These are phyloP conservation scores for Russula olivacea DNA, from an alignment of 768 basidiomycete species.

Conservation along the genomic window DNA sequence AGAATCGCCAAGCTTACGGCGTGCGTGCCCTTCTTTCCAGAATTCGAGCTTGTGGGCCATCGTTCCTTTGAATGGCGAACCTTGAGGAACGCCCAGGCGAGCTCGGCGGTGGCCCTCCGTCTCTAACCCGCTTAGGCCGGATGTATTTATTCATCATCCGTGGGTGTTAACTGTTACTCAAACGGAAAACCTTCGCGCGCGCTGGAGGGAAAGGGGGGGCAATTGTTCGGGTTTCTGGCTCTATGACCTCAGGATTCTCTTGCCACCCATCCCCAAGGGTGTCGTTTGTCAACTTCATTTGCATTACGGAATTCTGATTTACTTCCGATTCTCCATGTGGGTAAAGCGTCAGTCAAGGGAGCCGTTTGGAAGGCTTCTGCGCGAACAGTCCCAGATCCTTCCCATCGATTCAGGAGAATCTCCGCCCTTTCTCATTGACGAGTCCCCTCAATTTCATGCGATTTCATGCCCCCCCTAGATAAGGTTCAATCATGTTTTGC, in stretches of 20 bases:
- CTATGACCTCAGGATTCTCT: background rate
- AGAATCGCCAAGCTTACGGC: conserved; percentile 21
- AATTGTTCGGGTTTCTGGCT: background rate
- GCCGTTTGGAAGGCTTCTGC: conserved; percentile 14
- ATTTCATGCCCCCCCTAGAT: conserved; percentile 19
- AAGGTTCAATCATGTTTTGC: conserved; percentile 28
- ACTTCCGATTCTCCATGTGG: conserved; percentile 25
- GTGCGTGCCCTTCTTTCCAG: conserved; percentile 23
- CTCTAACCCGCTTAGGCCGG: background rate
- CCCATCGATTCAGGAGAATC: conserved; percentile 23
- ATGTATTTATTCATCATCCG: background rate
- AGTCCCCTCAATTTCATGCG: conserved; percentile 22
- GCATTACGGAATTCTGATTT: conserved; percentile 26
- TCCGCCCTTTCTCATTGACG: conserved; percentile 18
- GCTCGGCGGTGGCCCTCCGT: conserved; percentile 14
- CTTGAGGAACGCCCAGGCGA: conserved; percentile 5
- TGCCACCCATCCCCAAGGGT: background rate
- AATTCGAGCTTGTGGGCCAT: conserved; percentile 13
- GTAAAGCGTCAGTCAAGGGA: conserved; percentile 17
- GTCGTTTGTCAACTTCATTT: conserved; percentile 22
- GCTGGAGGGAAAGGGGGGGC: background rate
- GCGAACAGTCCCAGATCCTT: conserved; percentile 21
- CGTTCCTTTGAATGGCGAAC: conserved; percentile 19
- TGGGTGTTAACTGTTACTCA: conserved; percentile 4
- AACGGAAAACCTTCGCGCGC: background rate